These are phyloP conservation scores for Daedalea quercina DNA, from an alignment of 768 basidiomycete species.

Conservation along the genomic window DNA sequence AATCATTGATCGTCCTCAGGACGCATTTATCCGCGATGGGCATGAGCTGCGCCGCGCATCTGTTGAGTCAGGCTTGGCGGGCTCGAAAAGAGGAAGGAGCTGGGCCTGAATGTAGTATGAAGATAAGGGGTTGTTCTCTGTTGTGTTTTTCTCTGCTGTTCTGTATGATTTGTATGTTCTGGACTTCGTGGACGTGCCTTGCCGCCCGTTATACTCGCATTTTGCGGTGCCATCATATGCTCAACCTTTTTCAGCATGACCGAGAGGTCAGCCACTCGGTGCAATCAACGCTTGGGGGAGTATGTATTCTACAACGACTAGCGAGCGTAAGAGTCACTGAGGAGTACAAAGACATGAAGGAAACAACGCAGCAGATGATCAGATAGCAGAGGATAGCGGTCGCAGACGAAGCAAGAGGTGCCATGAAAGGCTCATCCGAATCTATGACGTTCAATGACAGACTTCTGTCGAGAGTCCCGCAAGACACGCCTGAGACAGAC, in stretches of 20 bases:
- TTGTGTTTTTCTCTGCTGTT: too few species aligned
- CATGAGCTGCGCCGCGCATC: conserved; percentile 1
- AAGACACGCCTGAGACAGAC: conserved; percentile 60
- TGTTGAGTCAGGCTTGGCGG: not conserved
- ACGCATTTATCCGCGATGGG: conserved; percentile 14
- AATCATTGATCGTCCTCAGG: conserved; percentile 20
- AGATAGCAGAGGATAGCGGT: not conserved
- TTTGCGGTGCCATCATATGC: too few species aligned
- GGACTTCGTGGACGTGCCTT: not conserved
- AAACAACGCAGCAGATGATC: not conserved
- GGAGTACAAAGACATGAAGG: not conserved
- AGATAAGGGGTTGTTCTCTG: not conserved
- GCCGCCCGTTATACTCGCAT: too few species aligned
- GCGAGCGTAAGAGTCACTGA: too few species aligned
- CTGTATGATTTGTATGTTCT: not conserved
- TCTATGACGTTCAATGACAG: conserved; percentile 64
- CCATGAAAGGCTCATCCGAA: conserved; percentile 36
- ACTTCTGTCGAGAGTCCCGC: conserved; percentile 59
- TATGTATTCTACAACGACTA: too few species aligned
- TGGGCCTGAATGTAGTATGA: too few species aligned
- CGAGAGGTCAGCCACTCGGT: not conserved
- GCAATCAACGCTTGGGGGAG: not conserved
- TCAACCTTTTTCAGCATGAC: not conserved
- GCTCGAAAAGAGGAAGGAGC: not conserved
- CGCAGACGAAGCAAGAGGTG: not conserved